Evolutionary conservation across 2,329 filamentous ascomycete species (phyloP).

Genomic region (Chrysosporium queenslandicum): DNA sequence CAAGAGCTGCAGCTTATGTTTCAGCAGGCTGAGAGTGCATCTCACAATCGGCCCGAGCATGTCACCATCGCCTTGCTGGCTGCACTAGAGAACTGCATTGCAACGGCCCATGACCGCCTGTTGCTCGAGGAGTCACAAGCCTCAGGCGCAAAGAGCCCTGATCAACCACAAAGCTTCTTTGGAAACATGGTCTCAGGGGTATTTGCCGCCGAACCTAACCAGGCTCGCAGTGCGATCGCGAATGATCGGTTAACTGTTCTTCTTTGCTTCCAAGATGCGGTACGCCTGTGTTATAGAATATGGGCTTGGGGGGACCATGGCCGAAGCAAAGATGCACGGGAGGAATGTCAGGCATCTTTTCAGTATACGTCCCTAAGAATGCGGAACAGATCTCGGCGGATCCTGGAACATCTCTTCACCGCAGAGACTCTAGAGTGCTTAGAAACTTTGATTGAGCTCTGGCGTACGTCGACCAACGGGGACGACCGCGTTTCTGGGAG

Average conservation of each 20-base stretch:
- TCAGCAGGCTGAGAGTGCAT: constrained; percentile 32
- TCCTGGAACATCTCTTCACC: constrained; percentile 85
- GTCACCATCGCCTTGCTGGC: constrained; percentile 69
- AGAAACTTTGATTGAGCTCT: constrained; percentile 79
- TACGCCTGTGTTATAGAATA: constrained; percentile 82
- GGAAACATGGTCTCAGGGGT: constrained; percentile 90
- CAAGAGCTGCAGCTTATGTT: constrained; percentile 50
- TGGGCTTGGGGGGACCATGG: constrained; percentile 79
- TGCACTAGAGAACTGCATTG: constrained; percentile 81
- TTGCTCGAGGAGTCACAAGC: constrained; percentile 62
- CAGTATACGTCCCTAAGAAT: constrained; percentile 82
- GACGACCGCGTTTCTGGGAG: constrained; percentile 44
- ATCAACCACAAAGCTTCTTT: constrained; percentile 79
- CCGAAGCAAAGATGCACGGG: constrained; percentile 39
- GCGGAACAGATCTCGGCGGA: constrained; percentile 74
- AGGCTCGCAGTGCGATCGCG: constrained; percentile 72
- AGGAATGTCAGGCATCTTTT: constrained; percentile 71
- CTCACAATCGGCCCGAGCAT: constrained; percentile 48
- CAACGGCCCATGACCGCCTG: constrained; percentile 73
- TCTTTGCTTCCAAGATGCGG: constrained; percentile 92
- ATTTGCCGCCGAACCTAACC: constrained; percentile 66
- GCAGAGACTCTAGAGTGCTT: constrained; percentile 88
- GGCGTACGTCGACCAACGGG: constrained; percentile 49
- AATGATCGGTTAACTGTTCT: constrained; percentile 90
- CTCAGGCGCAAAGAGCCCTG: constrained; percentile 62